phyloP scores from a whole-genome alignment of 805 yeast species.

The Metschnikowia cerradonensis region DNA sequence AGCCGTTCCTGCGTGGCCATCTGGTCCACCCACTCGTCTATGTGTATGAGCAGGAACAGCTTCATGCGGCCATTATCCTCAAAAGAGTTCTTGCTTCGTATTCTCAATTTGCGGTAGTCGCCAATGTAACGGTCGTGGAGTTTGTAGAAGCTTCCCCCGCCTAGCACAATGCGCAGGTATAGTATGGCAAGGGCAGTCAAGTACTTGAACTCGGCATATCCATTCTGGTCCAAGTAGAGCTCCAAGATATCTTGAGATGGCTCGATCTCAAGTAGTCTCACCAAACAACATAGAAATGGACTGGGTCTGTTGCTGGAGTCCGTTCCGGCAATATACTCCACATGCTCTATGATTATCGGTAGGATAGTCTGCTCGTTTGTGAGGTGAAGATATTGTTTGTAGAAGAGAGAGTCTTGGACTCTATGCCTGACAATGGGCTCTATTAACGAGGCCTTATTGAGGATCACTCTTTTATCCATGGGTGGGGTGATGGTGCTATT shows the following conservation, averaged over 20 bases:
- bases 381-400: slow-evolving; percentile 37
- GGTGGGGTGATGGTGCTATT: neutral
- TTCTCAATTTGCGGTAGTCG: slow-evolving; percentile 69
- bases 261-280: slow-evolving; percentile 71
- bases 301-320: slow-evolving; percentile 56
- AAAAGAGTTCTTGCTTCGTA: slow-evolving; percentile 27
- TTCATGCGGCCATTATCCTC: slow-evolving; percentile 23
- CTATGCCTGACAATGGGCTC: slow-evolving; percentile 42
- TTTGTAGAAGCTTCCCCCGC: slow-evolving; percentile 25
- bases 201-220: slow-evolving; percentile 61
- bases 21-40: slow-evolving; percentile 75
- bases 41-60: slow-evolving; percentile 38
- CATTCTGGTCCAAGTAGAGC: slow-evolving; percentile 53
- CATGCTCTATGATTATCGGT: slow-evolving; percentile 31
- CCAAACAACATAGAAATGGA: slow-evolving; percentile 70
- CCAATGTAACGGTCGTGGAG: slow-evolving; percentile 51
- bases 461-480: slow-evolving; percentile 18
- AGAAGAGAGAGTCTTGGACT: slow-evolving; percentile 40
- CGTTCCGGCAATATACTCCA: slow-evolving; percentile 55
- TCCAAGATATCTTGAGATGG: slow-evolving; percentile 58
- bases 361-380: slow-evolving; percentile 40
- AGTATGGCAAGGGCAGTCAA: slow-evolving; percentile 63
- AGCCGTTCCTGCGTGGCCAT: slow-evolving; percentile 55
- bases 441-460: slow-evolving; percentile 31
- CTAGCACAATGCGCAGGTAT: slow-evolving; percentile 55